Evolutionary conservation across 331 rosid genomes (phyloP).

Genomic region (Stylosanthes scabra): DNA sequence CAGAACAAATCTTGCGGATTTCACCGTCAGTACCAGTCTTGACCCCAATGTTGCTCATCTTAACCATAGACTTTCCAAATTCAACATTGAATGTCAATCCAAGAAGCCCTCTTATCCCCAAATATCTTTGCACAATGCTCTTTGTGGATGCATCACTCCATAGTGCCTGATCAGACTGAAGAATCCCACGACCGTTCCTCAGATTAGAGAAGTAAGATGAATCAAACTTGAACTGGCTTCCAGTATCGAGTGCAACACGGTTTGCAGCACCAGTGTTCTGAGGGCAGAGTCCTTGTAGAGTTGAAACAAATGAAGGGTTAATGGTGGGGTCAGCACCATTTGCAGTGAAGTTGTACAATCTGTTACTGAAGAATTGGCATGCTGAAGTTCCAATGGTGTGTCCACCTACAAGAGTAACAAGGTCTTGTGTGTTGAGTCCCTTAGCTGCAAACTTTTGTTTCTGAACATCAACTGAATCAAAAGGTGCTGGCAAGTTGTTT

Average conservation of each 20-base stretch:
- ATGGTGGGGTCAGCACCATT: conserved; percentile 65
- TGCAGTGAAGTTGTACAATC: conserved; percentile 56
- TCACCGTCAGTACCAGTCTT: conserved; percentile 63
- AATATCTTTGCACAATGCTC: conserved; percentile 50
- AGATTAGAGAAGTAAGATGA: conserved; percentile 57
- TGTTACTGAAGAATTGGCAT: conserved; percentile 55
- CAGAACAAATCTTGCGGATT: conserved; percentile 68
- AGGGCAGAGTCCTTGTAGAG: conserved; percentile 62
- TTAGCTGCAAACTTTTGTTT: conserved; percentile 51
- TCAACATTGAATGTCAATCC: conserved; percentile 58
- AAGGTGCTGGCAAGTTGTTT: conserved; percentile 31
- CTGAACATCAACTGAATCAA: conserved; percentile 53
- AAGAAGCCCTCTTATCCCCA: conserved; percentile 46
- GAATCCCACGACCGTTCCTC: conserved; percentile 60
- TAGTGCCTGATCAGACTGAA: conserved; percentile 68
- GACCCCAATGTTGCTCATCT: conserved; percentile 73
- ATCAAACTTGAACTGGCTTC: conserved; percentile 59
- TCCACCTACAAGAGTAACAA: conserved; percentile 73
- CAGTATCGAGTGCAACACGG: conserved; percentile 59
- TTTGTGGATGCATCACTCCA: conserved; percentile 77
- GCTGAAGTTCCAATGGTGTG: conserved; percentile 58
- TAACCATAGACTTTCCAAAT: conserved; percentile 76
- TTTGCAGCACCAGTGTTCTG: conserved; percentile 49
- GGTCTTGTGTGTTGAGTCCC: conserved; percentile 74
- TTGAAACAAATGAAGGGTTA: conserved; percentile 52